Evolutionary conservation across 108 stramenopile species (phyloP).

Genomic region (Conticribra weissflogii): DNA sequence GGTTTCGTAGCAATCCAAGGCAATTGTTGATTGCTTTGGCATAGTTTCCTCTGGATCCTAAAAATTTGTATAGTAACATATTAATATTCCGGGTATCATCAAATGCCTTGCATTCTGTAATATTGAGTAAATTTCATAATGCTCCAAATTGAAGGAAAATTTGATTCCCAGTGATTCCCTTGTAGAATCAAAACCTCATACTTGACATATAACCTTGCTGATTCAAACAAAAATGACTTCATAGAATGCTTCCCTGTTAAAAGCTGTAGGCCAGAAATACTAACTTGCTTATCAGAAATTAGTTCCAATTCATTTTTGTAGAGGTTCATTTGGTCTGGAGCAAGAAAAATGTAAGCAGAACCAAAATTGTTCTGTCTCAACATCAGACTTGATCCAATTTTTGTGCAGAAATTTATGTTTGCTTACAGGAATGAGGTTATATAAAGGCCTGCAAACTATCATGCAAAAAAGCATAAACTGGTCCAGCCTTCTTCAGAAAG

Average conservation of each 20-base stretch:
- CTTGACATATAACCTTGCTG: conserved; percentile 8
- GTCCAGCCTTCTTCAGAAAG: conserved; percentile 14
- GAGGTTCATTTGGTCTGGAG: conserved; percentile 6
- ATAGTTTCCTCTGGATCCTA: neutral
- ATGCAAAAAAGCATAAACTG: conserved; percentile 16
- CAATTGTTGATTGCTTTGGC: neutral
- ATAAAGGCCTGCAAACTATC: conserved; percentile 10
- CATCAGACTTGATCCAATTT: conserved; percentile 3
- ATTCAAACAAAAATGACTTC: conserved; percentile 1
- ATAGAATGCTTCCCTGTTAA: conserved; percentile 7
- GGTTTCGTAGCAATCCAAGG: neutral
- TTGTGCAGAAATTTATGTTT: neutral
- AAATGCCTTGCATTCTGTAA: neutral
- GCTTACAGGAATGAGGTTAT: conserved; percentile 9
- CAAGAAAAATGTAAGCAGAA: neutral
- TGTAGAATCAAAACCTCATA: conserved; percentile 7
- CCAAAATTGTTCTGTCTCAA: neutral
- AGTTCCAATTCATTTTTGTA: conserved; percentile 7
- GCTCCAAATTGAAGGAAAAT: conserved; percentile 5
- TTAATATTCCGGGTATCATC: neutral
- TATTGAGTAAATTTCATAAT: conserved; percentile 8
- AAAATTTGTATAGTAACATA: neutral
- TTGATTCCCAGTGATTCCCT: conserved; percentile 1
- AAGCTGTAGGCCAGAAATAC: conserved; percentile 3
- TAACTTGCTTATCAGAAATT: neutral